These are phyloP conservation scores for Musa beccarii DNA, from an alignment of 176 grass and related monocot genomes.

Conservation along the genomic window DNA sequence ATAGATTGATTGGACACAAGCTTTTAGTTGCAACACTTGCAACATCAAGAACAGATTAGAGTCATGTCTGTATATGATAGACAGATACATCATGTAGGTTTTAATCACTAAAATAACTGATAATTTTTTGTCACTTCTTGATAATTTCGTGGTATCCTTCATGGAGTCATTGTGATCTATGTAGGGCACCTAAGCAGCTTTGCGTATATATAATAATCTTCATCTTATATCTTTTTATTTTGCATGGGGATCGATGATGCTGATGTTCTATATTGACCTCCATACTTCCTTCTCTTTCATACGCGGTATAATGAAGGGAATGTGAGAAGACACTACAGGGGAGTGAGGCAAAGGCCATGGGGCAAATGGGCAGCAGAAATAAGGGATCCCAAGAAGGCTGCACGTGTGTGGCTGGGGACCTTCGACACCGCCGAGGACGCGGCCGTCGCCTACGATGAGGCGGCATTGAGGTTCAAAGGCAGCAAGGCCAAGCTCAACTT, in stretches of 20 bases:
- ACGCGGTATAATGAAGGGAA: constrained; percentile 2
- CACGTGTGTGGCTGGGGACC: constrained; percentile 4
- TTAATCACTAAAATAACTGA: no score
- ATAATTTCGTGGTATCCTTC: no score
- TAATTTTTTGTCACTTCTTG: no score
- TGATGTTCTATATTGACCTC: neutral
- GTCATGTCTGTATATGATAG: no score
- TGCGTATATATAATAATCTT: no score
- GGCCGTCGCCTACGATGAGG: constrained; percentile 6
- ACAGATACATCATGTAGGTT: no score
- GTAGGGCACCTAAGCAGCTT: no score
- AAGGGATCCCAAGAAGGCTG: constrained; percentile 13
- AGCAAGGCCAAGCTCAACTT: constrained; percentile 16
- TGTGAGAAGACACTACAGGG: constrained; percentile 13
- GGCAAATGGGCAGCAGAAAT: constrained; percentile 11
- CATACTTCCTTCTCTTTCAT: neutral
- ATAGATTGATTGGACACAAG: no score
- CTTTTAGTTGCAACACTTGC: no score
- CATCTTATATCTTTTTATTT: neutral
- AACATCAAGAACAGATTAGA: no score
- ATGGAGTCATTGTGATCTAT: no score
- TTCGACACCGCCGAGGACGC: constrained; percentile 13
- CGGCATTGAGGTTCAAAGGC: constrained; percentile 12
- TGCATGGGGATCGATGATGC: neutral
- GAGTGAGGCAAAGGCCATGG: constrained; percentile 14